Percentiles rank a stretch among this genome's conserved stretches.
phyloP scores from a whole-genome alignment of 345 rosid species.

The Xanthoceras sorbifolium region DNA sequence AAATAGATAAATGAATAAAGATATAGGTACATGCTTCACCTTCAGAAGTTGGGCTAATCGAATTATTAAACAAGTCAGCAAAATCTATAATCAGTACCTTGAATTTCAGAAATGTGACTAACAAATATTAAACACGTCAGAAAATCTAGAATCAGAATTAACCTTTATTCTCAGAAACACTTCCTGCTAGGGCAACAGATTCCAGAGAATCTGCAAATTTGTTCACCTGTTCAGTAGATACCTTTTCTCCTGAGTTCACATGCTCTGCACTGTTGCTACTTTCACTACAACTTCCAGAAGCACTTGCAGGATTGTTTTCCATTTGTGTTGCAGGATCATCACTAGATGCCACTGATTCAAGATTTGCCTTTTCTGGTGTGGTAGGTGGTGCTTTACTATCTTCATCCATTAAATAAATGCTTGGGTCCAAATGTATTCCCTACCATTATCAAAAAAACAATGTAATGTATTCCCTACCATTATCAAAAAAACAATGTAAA shows the following conservation, averaged over 20 bases:
- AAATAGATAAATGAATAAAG: not conserved
- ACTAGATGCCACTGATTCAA: slow-evolving; percentile 33
- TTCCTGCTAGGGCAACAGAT: slow-evolving; percentile 42
- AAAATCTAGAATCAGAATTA: slow-evolving; percentile 8
- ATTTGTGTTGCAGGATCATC: slow-evolving; percentile 28
- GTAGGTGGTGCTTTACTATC: slow-evolving; percentile 60
- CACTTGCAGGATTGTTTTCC: slow-evolving; percentile 34
- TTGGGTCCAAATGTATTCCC: slow-evolving; percentile 99
- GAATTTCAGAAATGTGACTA: not conserved
- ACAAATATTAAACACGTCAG: not conserved
- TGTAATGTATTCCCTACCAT: no score
- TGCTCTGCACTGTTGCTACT: slow-evolving; percentile 21
- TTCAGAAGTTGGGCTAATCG: not conserved
- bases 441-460: slow-evolving; percentile 37
- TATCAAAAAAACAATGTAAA: slow-evolving; percentile 17
- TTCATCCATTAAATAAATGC: slow-evolving; percentile 94
- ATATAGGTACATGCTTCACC: not conserved
- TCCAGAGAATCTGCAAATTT: slow-evolving; percentile 38
- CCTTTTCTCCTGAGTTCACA: slow-evolving; percentile 26
- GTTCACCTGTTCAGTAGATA: slow-evolving; percentile 35
- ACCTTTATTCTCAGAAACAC: slow-evolving; percentile 46
- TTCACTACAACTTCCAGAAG: slow-evolving; percentile 35
- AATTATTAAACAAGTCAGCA: not conserved
- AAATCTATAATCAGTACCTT: slow-evolving; percentile 3
- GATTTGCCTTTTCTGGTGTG: slow-evolving; percentile 40